Evolutionary conservation across 129 eudicot species (phyloP), one percentile per base, ranked within the genome.

Genomic region (Flaveria ramosissima): DNA sequence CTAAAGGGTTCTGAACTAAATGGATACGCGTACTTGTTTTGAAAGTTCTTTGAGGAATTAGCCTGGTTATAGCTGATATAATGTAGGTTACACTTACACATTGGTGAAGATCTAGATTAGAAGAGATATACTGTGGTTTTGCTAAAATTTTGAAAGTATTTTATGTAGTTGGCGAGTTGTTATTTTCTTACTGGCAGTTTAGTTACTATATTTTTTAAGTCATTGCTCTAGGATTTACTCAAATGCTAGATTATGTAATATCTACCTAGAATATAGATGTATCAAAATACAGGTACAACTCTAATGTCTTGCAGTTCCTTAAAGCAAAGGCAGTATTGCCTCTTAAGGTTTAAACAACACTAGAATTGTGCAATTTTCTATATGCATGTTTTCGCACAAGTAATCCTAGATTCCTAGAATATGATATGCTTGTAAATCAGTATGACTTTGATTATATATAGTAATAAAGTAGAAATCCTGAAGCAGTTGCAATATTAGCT

Each of bases 321-420:
- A 26, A 16, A 24, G 7, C 0, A 11, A 47, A 75, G 4, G 12
- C 9, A 3, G 20, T 61, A 73, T 41, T 6, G 15, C 72, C 21
- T 32, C 48, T 63, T 32, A 32, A 50, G 23, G 64, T 64, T 62
- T 62, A 64, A 62, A 62, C 11, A 21, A 10, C 13, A 30, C 16
- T 63, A 27, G 71, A 60, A n/a, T n/a, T 74, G 43, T 1, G 2
- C 26, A 75, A 4, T 14, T 45, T 62, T 75, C 36, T 62, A 45
- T 46, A 20, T 76, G 73, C 63, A 21, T 32, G 73, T 39, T 41
- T 47, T 20, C 42, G 7, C 80, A 67, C 63, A 66, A 76, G 64
- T 51, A 36, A 5, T 66, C 56, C 24, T 66, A 66, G 42, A 68
- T 39, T 68, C 68, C 53, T 48, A 48, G 16, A 45, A 45, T 45